Conservation (phyloP, 2,329 filamentous ascomycete species). For the Myrmaecium sp. region DNA sequence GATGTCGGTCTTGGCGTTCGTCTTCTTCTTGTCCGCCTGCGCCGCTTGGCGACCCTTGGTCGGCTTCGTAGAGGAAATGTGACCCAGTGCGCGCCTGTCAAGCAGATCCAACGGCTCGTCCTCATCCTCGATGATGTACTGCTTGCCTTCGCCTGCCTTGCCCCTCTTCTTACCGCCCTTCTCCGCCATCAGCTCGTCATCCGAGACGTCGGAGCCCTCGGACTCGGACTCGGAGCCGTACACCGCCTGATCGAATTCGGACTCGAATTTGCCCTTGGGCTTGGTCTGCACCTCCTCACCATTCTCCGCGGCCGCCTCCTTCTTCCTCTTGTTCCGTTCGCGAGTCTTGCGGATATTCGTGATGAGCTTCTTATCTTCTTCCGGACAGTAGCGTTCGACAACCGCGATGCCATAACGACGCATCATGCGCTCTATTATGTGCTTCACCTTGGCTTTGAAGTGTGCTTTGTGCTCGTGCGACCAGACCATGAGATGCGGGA, state of each 20-base stretch:
- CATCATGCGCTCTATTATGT: constrained; percentile 89
- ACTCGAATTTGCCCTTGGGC: constrained; percentile 55
- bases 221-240: constrained; percentile 48
- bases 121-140: constrained; percentile 87
- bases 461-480: constrained; percentile 96
- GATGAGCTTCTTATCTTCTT: constrained; percentile 76
- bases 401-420: constrained; percentile 72
- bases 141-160: constrained; percentile 28
- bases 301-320: constrained; percentile 46
- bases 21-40: constrained; percentile 25
- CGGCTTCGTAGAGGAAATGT: constrained; percentile 84
- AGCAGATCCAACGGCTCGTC: constrained; percentile 90
- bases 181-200: constrained; percentile 33
- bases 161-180: constrained; percentile 38
- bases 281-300: constrained; percentile 25
- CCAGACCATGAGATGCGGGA: constrained; percentile 90
- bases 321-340: constrained; percentile 80
- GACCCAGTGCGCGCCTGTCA: constrained; percentile 73
- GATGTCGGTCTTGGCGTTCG: constrained; percentile 51
- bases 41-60: constrained; percentile 39
- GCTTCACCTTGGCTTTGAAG: constrained; percentile 94
- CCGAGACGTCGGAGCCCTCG: constrained; percentile 43
- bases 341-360: constrained; percentile 90
- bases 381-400: constrained; percentile 66
- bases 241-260: constrained; percentile 89